Evolutionary conservation across 768 basidiomycete species (phyloP).

Genomic region (Tremella mesenterica): DNA sequence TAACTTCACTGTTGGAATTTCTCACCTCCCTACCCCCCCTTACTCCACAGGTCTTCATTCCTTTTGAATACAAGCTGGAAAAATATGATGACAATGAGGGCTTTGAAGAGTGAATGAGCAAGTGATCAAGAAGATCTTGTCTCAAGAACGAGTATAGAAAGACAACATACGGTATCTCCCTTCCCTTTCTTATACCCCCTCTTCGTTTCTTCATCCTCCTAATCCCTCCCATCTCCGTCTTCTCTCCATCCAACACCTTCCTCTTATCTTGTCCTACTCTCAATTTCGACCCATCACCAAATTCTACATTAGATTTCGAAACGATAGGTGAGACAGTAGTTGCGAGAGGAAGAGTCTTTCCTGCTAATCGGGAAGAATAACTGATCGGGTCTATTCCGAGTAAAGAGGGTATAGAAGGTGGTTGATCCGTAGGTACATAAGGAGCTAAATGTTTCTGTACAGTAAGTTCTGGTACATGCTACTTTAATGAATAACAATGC

Average conservation of each 20-base stretch:
- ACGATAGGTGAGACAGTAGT: neutral
- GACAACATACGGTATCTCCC: slow-evolving; percentile 16
- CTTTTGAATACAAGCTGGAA: no score
- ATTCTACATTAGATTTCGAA: neutral
- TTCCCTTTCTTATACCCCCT: slow-evolving; percentile 10
- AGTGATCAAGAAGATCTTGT: no score
- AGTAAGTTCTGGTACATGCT: neutral
- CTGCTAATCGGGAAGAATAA: slow-evolving; percentile 28
- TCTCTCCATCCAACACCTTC: slow-evolving; percentile 2
- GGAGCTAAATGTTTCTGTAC: slow-evolving; percentile 27
- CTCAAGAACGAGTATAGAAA: no score
- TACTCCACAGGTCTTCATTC: no score
- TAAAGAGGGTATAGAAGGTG: slow-evolving; percentile 14
- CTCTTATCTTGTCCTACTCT: slow-evolving; percentile 13
- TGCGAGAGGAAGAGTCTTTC: slow-evolving; percentile 25
- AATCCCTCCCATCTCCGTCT: slow-evolving; percentile 13
- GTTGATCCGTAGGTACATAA: slow-evolving; percentile 15
- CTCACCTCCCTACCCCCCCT: no score
- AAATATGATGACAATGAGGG: no score
- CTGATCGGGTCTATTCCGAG: slow-evolving; percentile 20
- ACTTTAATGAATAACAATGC: no score
- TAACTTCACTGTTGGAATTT: no score
- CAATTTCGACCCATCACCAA: slow-evolving; percentile 24
- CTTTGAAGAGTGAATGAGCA: no score
- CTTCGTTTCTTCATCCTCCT: slow-evolving; percentile 21